Conservation (phyloP, 2,329 filamentous ascomycete species). For the Colletotrichum theobromicola region DNA sequence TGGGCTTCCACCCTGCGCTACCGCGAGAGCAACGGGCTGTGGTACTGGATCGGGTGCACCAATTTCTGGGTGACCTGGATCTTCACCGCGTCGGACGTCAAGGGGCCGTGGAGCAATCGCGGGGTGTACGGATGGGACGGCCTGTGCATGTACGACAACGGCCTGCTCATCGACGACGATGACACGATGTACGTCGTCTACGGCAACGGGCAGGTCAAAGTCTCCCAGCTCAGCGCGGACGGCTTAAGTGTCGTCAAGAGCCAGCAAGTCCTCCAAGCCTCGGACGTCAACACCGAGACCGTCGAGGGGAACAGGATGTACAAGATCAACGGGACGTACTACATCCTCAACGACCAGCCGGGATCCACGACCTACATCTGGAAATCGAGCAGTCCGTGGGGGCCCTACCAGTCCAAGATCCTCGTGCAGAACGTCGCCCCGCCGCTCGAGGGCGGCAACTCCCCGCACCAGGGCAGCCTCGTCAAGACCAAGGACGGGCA, state of each 20-base stretch:
- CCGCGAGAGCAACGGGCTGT: conserved; percentile 50
- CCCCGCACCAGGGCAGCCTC: conserved; percentile 61
- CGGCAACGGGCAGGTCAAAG: conserved; percentile 51
- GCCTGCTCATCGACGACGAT: conserved; percentile 62
- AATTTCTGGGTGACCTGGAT: conserved; percentile 56
- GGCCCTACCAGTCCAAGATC: conserved; percentile 53
- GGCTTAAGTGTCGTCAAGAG: conserved; percentile 49
- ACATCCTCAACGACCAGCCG: conserved; percentile 55
- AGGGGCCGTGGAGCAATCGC: conserved; percentile 47
- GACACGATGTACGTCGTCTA: conserved; percentile 65
- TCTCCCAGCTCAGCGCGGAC: conserved; percentile 56
- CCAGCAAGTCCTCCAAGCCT: conserved; percentile 47
- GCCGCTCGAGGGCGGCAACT: conserved; percentile 49
- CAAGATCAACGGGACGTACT: conserved; percentile 60
- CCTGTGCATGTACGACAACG: conserved; percentile 62
- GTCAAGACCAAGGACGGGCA: conserved; percentile 54
- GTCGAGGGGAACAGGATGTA: conserved; percentile 63
- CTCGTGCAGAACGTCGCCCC: conserved; percentile 47
- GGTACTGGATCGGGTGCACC: conserved; percentile 64
- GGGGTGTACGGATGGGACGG: conserved; percentile 34
- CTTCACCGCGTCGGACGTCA: conserved; percentile 49
- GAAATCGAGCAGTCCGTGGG: conserved; percentile 54
- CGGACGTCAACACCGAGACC: conserved; percentile 34
- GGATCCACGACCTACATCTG: conserved; percentile 52
- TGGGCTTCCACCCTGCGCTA: conserved; percentile 62